A percentile compares a stretch with the other conserved stretches of the same genome.
Conservation (phyloP, 768 basidiomycete genomes). For the Mycena amicta region DNA sequence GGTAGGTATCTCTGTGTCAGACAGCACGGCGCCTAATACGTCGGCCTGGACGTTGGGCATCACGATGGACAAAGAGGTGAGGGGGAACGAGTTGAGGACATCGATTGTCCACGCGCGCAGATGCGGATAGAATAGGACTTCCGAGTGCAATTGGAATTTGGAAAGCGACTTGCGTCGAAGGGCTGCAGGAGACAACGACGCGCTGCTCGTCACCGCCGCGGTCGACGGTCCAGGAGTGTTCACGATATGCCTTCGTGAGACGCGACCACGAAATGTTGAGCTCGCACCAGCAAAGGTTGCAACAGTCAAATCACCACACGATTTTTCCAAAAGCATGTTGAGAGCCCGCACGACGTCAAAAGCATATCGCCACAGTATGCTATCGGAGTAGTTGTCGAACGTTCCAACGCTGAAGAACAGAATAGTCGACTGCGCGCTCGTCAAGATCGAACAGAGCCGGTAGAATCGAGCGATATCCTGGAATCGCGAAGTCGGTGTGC, state of each 20-base stretch:
- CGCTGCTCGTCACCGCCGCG: not conserved
- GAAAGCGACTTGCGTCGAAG: conserved; percentile 7
- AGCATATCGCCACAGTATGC: not conserved
- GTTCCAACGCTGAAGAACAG: conserved; percentile 4
- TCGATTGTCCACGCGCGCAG: conserved; percentile 19
- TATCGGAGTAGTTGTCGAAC: not conserved
- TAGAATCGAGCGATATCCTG: conserved; percentile 11
- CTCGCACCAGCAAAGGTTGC: not conserved
- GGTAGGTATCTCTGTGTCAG: conserved; percentile 18
- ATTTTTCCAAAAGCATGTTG: conserved; percentile 16
- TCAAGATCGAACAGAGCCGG: conserved; percentile 9
- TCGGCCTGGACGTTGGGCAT: conserved; percentile 4
- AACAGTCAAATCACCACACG: conserved; percentile 12
- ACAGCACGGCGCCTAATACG: conserved; percentile 1
- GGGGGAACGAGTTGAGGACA: conserved; percentile 20
- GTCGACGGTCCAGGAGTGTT: not conserved
- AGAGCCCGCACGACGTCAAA: not conserved
- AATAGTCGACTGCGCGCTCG: conserved; percentile 4
- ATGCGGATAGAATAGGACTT: conserved; percentile 11
- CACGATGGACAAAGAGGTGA: conserved; percentile 11
- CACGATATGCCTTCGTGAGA: not conserved
- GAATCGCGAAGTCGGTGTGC: not conserved
- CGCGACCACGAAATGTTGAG: not conserved
- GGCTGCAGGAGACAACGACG: conserved; percentile 13
- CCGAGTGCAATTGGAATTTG: conserved; percentile 15